These are phyloP conservation scores for Dryadomyces quercus-mongolicae DNA, from an alignment of 2,329 filamentous ascomycete genomes.

Conservation along the genomic window DNA sequence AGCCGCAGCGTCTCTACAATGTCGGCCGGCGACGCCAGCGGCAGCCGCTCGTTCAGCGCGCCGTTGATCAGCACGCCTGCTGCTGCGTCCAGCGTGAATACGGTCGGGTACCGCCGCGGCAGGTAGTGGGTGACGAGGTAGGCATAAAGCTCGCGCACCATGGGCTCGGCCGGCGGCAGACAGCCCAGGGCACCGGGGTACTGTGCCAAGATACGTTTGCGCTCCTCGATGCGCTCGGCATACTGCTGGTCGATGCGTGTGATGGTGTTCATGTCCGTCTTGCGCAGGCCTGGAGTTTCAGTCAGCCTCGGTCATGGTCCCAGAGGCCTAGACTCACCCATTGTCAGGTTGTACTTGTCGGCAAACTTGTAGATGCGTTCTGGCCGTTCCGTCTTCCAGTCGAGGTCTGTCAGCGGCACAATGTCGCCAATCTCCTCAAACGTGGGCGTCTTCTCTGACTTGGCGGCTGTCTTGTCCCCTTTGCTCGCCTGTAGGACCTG, in stretches of 20 bases:
- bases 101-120: slow-evolving; percentile 7
- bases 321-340: background rate
- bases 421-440: slow-evolving; percentile 8
- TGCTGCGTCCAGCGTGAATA: background rate
- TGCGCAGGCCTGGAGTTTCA: slow-evolving; percentile 5
- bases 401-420: slow-evolving; percentile 3
- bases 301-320: no score
- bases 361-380: slow-evolving; percentile 10
- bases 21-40: background rate
- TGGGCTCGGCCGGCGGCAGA: slow-evolving; percentile 2
- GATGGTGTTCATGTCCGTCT: slow-evolving; percentile 8
- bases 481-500: background rate
- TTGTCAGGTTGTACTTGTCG: slow-evolving; percentile 10
- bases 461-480: background rate
- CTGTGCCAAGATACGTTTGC: slow-evolving; percentile 6
- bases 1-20: slow-evolving; percentile 1
- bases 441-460: background rate
- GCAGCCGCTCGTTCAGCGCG: slow-evolving; percentile 1
- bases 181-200: slow-evolving; percentile 8
- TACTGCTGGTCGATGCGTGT: slow-evolving; percentile 10
- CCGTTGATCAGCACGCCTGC: slow-evolving; percentile 1
- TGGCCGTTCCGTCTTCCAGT: slow-evolving; percentile 3
- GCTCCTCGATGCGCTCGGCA: slow-evolving; percentile 7
- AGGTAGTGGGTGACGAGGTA: slow-evolving; percentile 8
- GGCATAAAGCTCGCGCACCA: slow-evolving; percentile 9